Conservation (phyloP, 148 eudicot genomes). For the Nepenthes mirabilis region DNA sequence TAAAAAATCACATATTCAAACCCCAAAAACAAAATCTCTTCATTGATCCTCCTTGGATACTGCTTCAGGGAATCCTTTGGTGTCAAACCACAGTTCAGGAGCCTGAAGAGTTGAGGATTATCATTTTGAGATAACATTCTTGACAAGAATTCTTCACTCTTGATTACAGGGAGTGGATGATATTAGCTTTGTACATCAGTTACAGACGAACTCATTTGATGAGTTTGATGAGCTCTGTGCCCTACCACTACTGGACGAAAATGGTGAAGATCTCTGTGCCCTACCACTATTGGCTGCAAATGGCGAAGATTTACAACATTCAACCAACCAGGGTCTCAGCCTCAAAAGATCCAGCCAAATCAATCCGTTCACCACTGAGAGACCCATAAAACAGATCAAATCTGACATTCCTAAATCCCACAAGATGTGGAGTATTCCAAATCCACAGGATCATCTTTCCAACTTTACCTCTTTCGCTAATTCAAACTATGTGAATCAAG, state of each 20-base stretch:
- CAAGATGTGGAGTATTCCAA: conserved; percentile 5
- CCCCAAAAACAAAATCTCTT: too few relatives aligned
- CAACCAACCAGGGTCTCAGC: conserved; percentile 14
- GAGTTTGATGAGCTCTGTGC: conserved; percentile 44
- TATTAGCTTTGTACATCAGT: conserved; percentile 27
- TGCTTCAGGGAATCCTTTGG: too few relatives aligned
- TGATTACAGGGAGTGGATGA: conserved; percentile 46
- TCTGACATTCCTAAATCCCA: conserved; percentile 10
- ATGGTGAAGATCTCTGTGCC: conserved; percentile 18
- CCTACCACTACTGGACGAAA: conserved; percentile 23
- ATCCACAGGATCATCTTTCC: conserved; percentile 11
- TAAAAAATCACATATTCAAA: too few relatives aligned
- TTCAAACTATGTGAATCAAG: conserved; percentile 14
- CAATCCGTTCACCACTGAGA: conserved; percentile 11
- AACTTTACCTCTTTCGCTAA: conserved; percentile 18
- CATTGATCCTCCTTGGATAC: too few relatives aligned
- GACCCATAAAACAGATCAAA: conserved; percentile 21
- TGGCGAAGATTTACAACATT: conserved; percentile 10
- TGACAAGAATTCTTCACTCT: background rate
- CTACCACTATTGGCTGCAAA: conserved; percentile 15
- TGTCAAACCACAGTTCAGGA: too few relatives aligned
- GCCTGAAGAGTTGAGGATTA: too few relatives aligned
- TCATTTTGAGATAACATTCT: too few relatives aligned
- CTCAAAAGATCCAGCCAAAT: conserved; percentile 12
- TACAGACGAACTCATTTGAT: conserved; percentile 25